A percentile compares a stretch with the other conserved stretches of the same genome.
Conservation (phyloP, 2,329 filamentous ascomycete genomes). For the Thielaviopsis populi region DNA sequence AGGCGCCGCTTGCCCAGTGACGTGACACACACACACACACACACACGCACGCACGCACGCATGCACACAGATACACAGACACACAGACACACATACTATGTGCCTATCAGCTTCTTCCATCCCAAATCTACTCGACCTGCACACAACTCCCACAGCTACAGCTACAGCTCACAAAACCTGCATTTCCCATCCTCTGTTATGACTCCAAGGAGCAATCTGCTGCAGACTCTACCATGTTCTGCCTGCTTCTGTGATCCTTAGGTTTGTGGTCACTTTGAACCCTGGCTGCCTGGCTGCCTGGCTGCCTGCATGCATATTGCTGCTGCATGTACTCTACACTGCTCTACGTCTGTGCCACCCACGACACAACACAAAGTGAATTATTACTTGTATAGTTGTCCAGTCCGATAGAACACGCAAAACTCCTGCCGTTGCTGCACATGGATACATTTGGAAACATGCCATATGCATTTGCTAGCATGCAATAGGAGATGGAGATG, state of each 20-base stretch:
- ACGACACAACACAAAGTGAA: background rate
- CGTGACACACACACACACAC: too few species aligned
- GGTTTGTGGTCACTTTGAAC: background rate
- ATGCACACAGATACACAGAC: too few species aligned
- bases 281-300: conserved; percentile 1
- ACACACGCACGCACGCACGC: too few species aligned
- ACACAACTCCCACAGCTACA: too few species aligned
- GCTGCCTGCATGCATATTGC: conserved; percentile 2
- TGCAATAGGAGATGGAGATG: background rate
- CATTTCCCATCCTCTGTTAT: background rate
- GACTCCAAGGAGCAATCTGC: background rate
- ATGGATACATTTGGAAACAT: background rate
- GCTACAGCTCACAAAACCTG: background rate
- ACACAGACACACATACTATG: too few species aligned
- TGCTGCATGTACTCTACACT: conserved; percentile 4
- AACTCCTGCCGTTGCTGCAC: background rate
- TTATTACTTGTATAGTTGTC: background rate
- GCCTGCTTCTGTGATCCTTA: background rate
- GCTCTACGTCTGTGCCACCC: conserved; percentile 6
- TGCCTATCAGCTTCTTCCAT: too few species aligned
- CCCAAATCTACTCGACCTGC: too few species aligned
- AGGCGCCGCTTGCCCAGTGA: too few species aligned
- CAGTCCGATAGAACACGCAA: background rate
- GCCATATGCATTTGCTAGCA: background rate
- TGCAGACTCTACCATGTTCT: background rate